Evolutionary conservation across 345 rosid species (phyloP), one percentile per base, ranked within the genome.

Genomic region (Aquilaria malaccensis): DNA sequence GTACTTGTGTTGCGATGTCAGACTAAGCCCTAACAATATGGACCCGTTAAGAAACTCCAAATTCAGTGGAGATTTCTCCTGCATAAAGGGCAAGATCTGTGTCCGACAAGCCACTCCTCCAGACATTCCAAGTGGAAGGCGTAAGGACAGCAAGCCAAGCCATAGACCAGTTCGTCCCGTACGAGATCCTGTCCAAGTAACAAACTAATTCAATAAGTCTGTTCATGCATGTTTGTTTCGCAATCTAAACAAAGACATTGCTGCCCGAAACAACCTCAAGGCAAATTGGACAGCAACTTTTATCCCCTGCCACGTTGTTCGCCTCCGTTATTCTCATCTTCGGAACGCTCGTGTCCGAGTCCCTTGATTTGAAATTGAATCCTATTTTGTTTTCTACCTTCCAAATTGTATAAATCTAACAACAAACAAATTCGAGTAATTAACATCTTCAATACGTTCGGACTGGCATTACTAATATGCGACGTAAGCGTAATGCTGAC

Each of bases 21-120:
- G 22, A 22, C 22, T 22, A 22, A 22, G 22, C 22, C 22, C 22
- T 22, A 22, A 22, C 22, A 22, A 22, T 22, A 22, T 22, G 22
- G 22, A 22, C 22, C 22, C 22, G 22, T 22, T 22, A 22, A 22
- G 22, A 22, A 22, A 22, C 22, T 22, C 22, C 22, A 22, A 22
- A 22, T 22, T 22, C 22, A 22, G 22, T 22, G 22, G 22, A 58
- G 15, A 56, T 6, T 52, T 63, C 53, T 57, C 59, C 83, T 64
- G 65, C 83, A 76, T 51, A 80, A 48, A 6, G 77, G 84, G 73
- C 81, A 80, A n/a, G 84, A 66, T 30, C 33, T 57, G 11, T 64
- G 79, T 30, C 30, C 53, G 4, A 41, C 32, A 49, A 45, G 61
- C 84, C 84, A 76, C 61, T 45, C 67, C 0, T 46, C 9, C 33